Base-by-base conservation (phyloP, 1,139 yeast species). In the Candida albicans region DNA sequence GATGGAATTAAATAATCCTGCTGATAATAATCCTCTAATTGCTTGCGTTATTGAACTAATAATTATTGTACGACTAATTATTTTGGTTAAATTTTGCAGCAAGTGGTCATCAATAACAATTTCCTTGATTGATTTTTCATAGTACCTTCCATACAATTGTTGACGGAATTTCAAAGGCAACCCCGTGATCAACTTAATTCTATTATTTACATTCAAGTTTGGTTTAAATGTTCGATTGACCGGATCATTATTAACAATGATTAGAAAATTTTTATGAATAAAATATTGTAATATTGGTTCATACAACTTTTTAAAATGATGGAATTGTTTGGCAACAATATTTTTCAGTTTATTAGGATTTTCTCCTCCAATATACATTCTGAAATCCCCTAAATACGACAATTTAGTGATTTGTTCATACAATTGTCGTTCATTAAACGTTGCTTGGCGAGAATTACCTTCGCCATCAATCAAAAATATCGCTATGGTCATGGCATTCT, bases 301-400 rank as follows among this genome's bases (percentile, higher is more conserved):
- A 61, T 93, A 93, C 54, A 93, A 77, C 47, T 68, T 68, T 46
- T 82, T 77, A 66, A 93, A 93, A 49, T 80, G 76, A 15, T 67
- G 66, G 52, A 79, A 77, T 64, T 95, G 97, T 59, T 87, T 86
- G 24, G 68, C 64, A 6, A 93, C 98, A 49, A 93, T 93, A 61
- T 95, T 93, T 42, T 73, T 72, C 27, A 91, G 87, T 64, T 93
- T 93, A 56, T 84, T 75, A 8, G 98, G 97, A 62, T 93, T 88
- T 63, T 93, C 99, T 4, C 93, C 96, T 2, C 96, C 96, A 37
- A 90, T 72, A 35, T 77, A 70, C 81, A 90, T 86, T 52, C 99
- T 76, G 31, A 91, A 84, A 61, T 93, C 99, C 12, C 99, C 99
- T 63, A 84, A 67, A 61, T 93, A 95, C 15, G 96, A 87, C 15